Base-by-base conservation (phyloP, 345 rosid genomes). In the Hevea brasiliensis region DNA sequence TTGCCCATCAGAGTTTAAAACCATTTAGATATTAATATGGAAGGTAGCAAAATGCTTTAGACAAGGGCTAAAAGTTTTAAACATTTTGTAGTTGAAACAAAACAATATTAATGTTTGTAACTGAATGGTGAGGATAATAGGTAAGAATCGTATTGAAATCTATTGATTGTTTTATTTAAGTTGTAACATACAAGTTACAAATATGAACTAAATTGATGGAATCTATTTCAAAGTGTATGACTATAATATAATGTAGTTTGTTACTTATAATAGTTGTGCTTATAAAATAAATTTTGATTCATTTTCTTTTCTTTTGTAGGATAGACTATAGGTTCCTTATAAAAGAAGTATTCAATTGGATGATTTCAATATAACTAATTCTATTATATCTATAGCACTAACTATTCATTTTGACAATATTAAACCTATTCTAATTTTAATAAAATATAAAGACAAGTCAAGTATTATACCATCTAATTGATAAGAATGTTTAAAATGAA, bases 291-390 rank as follows among this genome's bases (percentile, higher is more conserved):
- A 66, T 8, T 55, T 54, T 54, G 7, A 48, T 69, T 4, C 37
- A 14, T 64, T 57, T 59, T 9, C 2, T 24, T 53, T 61, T 54
- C 32, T 45, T 76, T 71, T 69, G 40, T 76, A 77, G 77, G 26
- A 57, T 88, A 92, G 98, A 85, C 96, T 17, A 94, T 94, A 67
- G 98, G 98, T 23, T 94, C 98, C 71, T 81, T 90, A 54, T 96
- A 94, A 82, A 86, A 85, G 92, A 94, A 94, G 53, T 94, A 94
- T 81, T 89, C 96, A 7, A 81, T 94, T 62, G 96, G 97, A 66
- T 94, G 97, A 14, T 94, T 94, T 72, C n/a, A n/a, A n/a, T n/a
- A n/a, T n/a, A n/a, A n/a, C n/a, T n/a, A n/a, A n/a, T n/a, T n/a
- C n/a, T n/a, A n/a, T n/a, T n/a, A n/a, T n/a, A n/a, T n/a, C n/a